A percentile compares a stretch with the other conserved stretches of the same genome.
These are phyloP conservation scores for Coemansia biformis DNA, from an alignment of 192 early-diverging fungal species.

Conservation along the genomic window DNA sequence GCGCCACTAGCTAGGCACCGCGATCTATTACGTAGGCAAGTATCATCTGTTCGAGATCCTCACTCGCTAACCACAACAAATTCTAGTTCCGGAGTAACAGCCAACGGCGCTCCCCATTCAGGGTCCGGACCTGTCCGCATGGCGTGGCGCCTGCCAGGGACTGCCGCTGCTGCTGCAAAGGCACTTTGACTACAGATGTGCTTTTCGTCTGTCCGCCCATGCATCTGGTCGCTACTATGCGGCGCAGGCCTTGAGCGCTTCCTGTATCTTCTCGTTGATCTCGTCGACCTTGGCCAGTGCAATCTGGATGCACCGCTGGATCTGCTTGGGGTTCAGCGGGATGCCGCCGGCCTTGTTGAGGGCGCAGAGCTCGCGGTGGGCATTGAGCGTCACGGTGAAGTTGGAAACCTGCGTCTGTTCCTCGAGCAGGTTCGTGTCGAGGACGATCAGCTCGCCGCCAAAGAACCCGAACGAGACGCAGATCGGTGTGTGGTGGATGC, in stretches of 20 bases:
- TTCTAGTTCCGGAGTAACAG: no score
- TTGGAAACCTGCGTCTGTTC: slow-evolving; percentile 78
- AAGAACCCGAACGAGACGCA: slow-evolving; percentile 92
- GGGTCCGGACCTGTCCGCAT: no score
- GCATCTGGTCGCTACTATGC: no score
- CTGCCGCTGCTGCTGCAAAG: no score
- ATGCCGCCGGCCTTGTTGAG: slow-evolving; percentile 87
- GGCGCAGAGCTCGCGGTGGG: slow-evolving; percentile 88
- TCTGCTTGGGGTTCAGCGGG: slow-evolving; percentile 65
- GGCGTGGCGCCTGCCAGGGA: no score
- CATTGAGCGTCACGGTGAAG: slow-evolving; percentile 86
- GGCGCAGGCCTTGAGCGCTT: slow-evolving; percentile 54
- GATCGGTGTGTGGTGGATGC: slow-evolving; percentile 92
- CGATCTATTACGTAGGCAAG: no score
- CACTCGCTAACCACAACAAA: no score
- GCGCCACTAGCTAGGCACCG: no score
- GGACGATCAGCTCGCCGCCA: slow-evolving; percentile 64
- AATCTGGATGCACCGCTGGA: slow-evolving; percentile 77
- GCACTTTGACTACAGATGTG: no score
- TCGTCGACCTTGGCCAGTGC: slow-evolving; percentile 56
- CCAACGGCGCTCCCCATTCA: no score
- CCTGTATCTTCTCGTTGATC: slow-evolving; percentile 73
- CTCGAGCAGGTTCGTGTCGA: slow-evolving; percentile 85
- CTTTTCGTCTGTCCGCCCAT: no score
- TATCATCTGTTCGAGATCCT: no score